Evolutionary conservation across 345 rosid genomes (phyloP).

Genomic region (Camelina hispida): DNA sequence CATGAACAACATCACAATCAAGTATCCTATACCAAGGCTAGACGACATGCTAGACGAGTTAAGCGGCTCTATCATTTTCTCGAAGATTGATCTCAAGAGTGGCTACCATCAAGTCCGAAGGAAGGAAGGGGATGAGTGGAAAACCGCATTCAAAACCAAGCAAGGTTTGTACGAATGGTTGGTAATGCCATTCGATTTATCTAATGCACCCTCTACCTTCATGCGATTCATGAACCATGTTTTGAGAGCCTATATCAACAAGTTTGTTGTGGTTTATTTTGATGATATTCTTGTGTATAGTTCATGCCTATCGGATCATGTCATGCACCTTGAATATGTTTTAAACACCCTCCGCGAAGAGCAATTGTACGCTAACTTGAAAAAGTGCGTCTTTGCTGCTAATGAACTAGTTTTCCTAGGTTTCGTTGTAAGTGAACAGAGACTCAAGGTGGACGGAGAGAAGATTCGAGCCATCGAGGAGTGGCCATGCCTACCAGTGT

Average conservation of each 20-base stretch:
- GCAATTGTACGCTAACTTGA: background rate
- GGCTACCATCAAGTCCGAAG: background rate
- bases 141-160: background rate
- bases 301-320: accelerated
- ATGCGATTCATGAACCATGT: background rate
- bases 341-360: background rate
- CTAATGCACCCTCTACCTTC: background rate
- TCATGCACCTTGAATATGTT: background rate
- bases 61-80: accelerated
- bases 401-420: background rate
- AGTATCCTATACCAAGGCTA: background rate
- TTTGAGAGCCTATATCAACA: accelerated
- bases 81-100: accelerated
- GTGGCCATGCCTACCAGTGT: no score
- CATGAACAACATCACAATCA: background rate
- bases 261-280: background rate
- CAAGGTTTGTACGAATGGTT: background rate
- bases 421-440: background rate
- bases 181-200: background rate
- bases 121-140: background rate
- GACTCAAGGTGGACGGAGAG: no score
- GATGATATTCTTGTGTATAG: background rate
- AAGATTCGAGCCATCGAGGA: no score
- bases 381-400: background rate
- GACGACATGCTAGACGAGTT: background rate